phyloP scores from a whole-genome alignment of 768 basidiomycete genomes.

The Polyporus arcularius region DNA sequence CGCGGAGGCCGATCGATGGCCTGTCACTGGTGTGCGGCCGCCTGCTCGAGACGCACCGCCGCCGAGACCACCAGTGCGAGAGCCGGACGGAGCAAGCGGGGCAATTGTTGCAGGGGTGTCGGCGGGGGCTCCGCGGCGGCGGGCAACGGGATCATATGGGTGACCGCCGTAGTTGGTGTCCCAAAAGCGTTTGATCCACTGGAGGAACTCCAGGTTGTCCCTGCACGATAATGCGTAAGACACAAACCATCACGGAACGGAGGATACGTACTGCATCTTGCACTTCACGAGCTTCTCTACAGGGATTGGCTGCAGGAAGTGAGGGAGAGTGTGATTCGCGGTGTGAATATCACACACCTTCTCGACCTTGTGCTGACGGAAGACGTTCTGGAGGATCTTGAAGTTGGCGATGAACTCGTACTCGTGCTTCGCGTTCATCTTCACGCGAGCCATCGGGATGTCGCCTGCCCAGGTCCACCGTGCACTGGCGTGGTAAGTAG shows the following conservation, averaged over 20 bases:
- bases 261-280: slow-evolving; percentile 90
- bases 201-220: slow-evolving; percentile 97
- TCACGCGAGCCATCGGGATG: slow-evolving; percentile 88
- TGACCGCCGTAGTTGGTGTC: slow-evolving; percentile 88
- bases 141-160: slow-evolving; percentile 81
- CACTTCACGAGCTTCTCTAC: slow-evolving; percentile 96
- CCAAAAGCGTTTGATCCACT: slow-evolving; percentile 98
- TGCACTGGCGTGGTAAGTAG: slow-evolving; percentile 10
- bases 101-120: slow-evolving; percentile 81
- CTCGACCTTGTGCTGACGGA: slow-evolving; percentile 92
- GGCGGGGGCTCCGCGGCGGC: slow-evolving; percentile 75
- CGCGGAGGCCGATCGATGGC: slow-evolving; percentile 66
- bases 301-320: slow-evolving; percentile 94
- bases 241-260: not conserved
- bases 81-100: slow-evolving; percentile 50
- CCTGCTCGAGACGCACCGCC: slow-evolving; percentile 49
- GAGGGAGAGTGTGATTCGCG: too few species aligned
- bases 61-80: slow-evolving; percentile 34
- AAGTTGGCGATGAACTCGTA: slow-evolving; percentile 96
- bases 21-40: slow-evolving; percentile 72
- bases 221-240: slow-evolving; percentile 37
- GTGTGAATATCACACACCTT: slow-evolving; percentile 81
- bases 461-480: slow-evolving; percentile 57
- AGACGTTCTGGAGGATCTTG: slow-evolving; percentile 91
- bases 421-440: slow-evolving; percentile 94